Conservation (phyloP, 2,329 filamentous ascomycete species). For the Ophiognomonia clavigignenti-juglandacearum region DNA sequence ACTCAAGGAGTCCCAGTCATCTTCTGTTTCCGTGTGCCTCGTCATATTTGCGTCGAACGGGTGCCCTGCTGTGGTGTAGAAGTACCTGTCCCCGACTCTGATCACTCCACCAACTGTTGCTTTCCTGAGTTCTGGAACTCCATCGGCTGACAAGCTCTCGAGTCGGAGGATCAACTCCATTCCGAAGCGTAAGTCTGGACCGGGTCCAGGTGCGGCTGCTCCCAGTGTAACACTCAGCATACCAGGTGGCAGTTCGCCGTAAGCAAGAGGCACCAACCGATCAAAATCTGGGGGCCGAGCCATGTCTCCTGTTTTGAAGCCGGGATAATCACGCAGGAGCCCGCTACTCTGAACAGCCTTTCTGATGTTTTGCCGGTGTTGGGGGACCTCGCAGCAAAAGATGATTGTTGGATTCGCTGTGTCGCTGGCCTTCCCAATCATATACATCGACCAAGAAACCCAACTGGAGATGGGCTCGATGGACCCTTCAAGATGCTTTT, state of each 20-base stretch:
- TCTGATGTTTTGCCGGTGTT: background rate
- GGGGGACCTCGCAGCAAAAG: background rate
- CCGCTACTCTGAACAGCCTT: background rate
- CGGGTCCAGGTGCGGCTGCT: too few relatives aligned
- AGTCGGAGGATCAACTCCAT: too few relatives aligned
- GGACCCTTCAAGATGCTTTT: background rate
- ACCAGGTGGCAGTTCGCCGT: background rate
- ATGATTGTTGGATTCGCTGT: slow-evolving; percentile 1
- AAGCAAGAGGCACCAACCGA: background rate
- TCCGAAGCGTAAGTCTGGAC: too few relatives aligned
- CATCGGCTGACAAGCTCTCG: background rate
- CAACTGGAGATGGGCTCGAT: background rate
- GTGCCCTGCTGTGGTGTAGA: slow-evolving; percentile 6
- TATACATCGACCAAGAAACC: slow-evolving; percentile 7
- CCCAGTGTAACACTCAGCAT: background rate
- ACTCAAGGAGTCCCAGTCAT: background rate
- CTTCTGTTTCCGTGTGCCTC: background rate
- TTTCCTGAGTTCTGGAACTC: background rate
- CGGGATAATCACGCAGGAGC: background rate
- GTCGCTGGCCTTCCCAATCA: background rate
- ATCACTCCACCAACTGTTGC: slow-evolving; percentile 9
- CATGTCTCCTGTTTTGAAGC: slow-evolving; percentile 1
- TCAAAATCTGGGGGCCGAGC: background rate
- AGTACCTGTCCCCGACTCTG: background rate
- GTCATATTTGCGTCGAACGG: too few relatives aligned